Percentiles rank a stretch among this genome's conserved stretches.
Evolutionary conservation across 768 basidiomycete species (phyloP).

Genomic region (Cystobasidium tubakii): DNA sequence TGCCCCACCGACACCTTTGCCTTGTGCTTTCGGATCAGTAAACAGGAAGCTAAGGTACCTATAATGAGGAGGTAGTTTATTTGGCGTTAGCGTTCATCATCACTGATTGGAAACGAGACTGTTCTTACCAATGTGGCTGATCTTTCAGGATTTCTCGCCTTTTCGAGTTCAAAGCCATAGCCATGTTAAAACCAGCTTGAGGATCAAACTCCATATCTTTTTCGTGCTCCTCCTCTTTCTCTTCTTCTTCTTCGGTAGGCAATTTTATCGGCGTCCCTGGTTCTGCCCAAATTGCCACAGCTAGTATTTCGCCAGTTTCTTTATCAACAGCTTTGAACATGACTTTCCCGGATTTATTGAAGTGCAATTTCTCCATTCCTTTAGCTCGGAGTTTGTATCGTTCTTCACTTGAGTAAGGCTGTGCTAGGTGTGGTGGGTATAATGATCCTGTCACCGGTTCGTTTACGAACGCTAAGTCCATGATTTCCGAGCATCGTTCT

Average conservation of each 20-base stretch:
- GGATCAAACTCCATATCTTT: conserved; percentile 20
- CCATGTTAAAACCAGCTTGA: background rate
- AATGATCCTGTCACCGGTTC: background rate
- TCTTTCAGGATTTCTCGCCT: background rate
- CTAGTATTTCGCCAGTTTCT: background rate
- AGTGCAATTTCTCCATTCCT: background rate
- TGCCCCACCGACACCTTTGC: conserved; percentile 15
- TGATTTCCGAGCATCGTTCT: conserved; percentile 3
- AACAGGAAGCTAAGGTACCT: conserved; percentile 26
- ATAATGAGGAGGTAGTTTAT: background rate
- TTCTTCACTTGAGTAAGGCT: conserved; percentile 10
- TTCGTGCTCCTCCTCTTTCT: conserved; percentile 18
- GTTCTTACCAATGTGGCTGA: conserved; percentile 23
- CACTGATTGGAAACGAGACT: background rate
- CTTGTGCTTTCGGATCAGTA: conserved; percentile 23
- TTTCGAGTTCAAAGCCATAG: background rate
- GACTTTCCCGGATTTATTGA: background rate
- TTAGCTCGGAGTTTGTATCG: background rate
- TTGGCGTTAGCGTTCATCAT: background rate
- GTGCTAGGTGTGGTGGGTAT: conserved; percentile 9
- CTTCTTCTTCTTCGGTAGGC: conserved; percentile 15
- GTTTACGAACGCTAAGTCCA: background rate
- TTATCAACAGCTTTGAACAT: conserved; percentile 21
- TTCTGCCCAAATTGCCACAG: conserved; percentile 11
- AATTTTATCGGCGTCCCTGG: conserved; percentile 11